These are phyloP conservation scores for Fusarium hostae DNA, from an alignment of 2,329 filamentous ascomycete genomes.

Conservation along the genomic window DNA sequence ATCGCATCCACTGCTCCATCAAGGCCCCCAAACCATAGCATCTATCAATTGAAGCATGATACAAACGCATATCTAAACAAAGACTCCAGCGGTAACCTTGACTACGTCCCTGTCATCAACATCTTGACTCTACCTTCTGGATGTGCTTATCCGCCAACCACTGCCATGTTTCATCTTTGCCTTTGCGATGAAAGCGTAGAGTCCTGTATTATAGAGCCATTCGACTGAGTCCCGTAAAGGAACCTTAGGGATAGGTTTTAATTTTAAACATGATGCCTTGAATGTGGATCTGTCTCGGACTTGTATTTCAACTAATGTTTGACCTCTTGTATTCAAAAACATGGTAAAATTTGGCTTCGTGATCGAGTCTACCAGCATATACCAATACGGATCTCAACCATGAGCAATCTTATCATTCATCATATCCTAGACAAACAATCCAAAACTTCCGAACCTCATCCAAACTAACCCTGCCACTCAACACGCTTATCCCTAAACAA, in stretches of 20 bases:
- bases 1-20: fast-evolving
- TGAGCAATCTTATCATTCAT: fast-evolving
- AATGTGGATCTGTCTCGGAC: neutral
- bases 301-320: no score
- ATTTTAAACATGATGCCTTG: neutral
- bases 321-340: neutral
- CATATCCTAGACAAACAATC: no score
- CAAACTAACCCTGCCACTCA: conserved; percentile 51
- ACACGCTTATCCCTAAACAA: conserved; percentile 57
- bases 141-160: fast-evolving
- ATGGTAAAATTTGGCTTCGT: fast-evolving
- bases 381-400: fast-evolving
- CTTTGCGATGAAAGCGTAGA: no score
- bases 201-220: no score
- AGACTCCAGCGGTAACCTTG: fast-evolving
- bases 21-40: neutral
- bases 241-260: fast-evolving
- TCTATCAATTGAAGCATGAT: fast-evolving
- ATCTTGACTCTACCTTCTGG: no score
- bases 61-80: neutral
- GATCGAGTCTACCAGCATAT: fast-evolving
- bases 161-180: neutral
- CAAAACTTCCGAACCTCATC: fast-evolving
- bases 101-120: no score
- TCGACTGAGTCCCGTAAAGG: fast-evolving